These are phyloP conservation scores for Epichloe brachyelytri DNA, from an alignment of 2,329 filamentous ascomycete genomes.

Conservation along the genomic window DNA sequence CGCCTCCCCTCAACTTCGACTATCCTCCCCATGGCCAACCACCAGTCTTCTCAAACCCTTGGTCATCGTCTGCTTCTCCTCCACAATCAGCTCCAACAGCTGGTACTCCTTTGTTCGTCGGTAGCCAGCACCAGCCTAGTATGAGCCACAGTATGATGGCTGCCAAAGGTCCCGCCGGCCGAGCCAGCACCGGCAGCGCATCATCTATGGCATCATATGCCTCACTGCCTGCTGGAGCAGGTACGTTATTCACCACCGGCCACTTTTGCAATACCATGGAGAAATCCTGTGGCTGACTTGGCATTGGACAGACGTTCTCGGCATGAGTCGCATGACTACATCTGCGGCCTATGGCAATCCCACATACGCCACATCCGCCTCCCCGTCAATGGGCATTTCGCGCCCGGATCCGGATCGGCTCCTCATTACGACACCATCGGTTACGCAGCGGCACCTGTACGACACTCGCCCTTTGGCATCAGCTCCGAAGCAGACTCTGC, in stretches of 20 bases:
- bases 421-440: slow-evolving; percentile 65
- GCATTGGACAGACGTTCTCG: slow-evolving; percentile 54
- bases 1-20: slow-evolving; percentile 64
- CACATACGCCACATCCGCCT: slow-evolving; percentile 52
- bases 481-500: slow-evolving; percentile 40
- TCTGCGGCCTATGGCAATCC: slow-evolving; percentile 59
- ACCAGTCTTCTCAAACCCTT: slow-evolving; percentile 83
- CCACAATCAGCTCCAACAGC: slow-evolving; percentile 31
- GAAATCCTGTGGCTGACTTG: slow-evolving; percentile 39
- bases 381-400: slow-evolving; percentile 55
- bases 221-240: slow-evolving; percentile 61
- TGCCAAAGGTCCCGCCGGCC: slow-evolving; percentile 31
- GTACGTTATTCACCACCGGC: slow-evolving; percentile 26
- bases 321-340: slow-evolving; percentile 49
- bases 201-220: slow-evolving; percentile 57
- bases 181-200: slow-evolving; percentile 45
- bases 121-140: slow-evolving; percentile 30
- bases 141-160: slow-evolving; percentile 44
- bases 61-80: slow-evolving; percentile 48
- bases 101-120: slow-evolving; percentile 51
- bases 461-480: slow-evolving; percentile 42
- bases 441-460: slow-evolving; percentile 54
- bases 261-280: background rate
- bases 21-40: slow-evolving; percentile 41
- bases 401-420: slow-evolving; percentile 45